Base-by-base conservation (phyloP, 345 rosid genomes). In the Rhodomyrtus tomentosa region DNA sequence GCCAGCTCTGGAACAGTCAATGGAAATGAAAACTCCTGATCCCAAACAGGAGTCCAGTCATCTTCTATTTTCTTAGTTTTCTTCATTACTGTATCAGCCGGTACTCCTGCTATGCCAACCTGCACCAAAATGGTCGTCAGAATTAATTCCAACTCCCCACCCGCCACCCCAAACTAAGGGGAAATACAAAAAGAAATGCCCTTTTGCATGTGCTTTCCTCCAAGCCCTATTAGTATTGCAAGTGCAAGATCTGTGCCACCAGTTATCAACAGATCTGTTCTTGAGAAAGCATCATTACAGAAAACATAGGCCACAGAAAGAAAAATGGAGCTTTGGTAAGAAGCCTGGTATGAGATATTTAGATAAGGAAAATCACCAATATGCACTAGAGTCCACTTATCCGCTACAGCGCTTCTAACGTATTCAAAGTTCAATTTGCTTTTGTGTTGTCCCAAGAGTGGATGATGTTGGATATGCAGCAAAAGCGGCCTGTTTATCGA, bases 61-160 rank as follows among this genome's bases (percentile, higher is more conserved):
- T 94, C 90, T 76, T 88, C 88, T 2, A 86, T 81, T 12, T 51
- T 83, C 81, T 16, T 55, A 10, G 94, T 93, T 87, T 81, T 22
- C 40, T 38, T 16, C 82, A 50, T 84, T 6, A 13, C 40, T 42
- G 74, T 45, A 84, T 94, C 98, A 7, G 83, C 87, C 5, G 90
- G 88, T 7, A 86, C 91, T 81, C 95, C 95, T 10, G 92, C 94
- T 20, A 92, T 90, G 58, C 90, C 91, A 81, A 94, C 87, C 95
- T 94, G 90, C 73, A 80, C 73, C 82, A 62, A 56, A 68, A 68
- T 68, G 79, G 79, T 36, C 45, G 79, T 32, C 18, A 68, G 79
- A 10, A 36, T 68, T 36, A 9, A 36, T 68, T 25, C 45, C 79
- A 68, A 36, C 79, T 36, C 45, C 45, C 79, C 25, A 36, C 79